phyloP scores from a whole-genome alignment of 768 basidiomycete species.

The Cystofilobasidium capitatum region DNA sequence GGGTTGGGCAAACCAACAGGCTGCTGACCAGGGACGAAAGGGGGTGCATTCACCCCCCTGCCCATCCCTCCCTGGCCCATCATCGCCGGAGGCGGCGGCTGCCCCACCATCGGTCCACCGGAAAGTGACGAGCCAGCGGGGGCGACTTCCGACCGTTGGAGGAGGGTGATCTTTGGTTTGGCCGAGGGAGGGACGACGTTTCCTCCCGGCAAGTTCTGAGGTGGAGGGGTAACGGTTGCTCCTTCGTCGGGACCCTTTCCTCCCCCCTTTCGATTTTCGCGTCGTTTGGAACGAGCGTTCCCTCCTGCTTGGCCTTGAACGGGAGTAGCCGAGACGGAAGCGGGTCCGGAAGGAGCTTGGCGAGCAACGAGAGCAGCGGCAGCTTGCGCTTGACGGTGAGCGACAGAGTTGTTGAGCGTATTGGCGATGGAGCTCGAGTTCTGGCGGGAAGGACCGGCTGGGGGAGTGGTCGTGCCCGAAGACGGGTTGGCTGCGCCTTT shows the following conservation, averaged over 20 bases:
- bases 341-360: not conserved
- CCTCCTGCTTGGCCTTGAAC: not conserved
- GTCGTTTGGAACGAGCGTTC: not conserved
- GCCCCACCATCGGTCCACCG: too few relatives aligned
- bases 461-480: not conserved
- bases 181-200: not conserved
- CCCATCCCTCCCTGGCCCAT: not conserved
- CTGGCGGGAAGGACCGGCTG: not conserved
- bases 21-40: not conserved
- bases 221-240: not conserved
- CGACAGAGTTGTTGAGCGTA: not conserved
- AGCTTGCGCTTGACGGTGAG: not conserved
- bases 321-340: not conserved
- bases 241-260: not conserved
- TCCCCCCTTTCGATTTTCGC: not conserved
- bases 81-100: not conserved
- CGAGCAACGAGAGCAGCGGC: not conserved
- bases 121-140: not conserved
- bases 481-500: too few relatives aligned
- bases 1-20: not conserved
- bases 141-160: not conserved
- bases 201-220: not conserved
- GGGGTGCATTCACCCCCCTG: not conserved
- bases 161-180: slow-evolving; percentile 3
- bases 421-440: not conserved